Conservation (phyloP, 1,284 basidiomycete species). For the Ustilago nuda region DNA sequence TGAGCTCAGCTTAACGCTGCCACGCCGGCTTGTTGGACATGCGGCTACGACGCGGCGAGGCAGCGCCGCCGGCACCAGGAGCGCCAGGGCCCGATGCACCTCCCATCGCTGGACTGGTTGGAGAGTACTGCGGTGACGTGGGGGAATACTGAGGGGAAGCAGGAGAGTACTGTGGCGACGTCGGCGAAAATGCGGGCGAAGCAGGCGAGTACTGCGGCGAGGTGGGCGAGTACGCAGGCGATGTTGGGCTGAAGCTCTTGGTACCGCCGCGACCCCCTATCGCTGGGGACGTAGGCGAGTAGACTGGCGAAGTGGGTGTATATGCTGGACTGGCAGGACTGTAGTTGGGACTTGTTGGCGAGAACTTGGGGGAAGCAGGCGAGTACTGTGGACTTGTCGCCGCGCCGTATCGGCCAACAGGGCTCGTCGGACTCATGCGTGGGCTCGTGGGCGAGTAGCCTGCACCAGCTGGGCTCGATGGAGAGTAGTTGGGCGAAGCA, state of each 20-base stretch:
- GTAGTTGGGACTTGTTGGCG: conserved; percentile 63
- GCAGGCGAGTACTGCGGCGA: conserved; percentile 65
- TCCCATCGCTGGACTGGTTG: conserved; percentile 58
- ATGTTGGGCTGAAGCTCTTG: conserved; percentile 53
- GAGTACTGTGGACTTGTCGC: conserved; percentile 72
- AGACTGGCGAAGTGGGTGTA: conserved; percentile 66
- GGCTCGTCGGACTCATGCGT: conserved; percentile 62
- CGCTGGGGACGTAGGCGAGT: conserved; percentile 54
- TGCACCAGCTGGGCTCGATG: conserved; percentile 56
- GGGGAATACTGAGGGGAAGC: conserved; percentile 68
- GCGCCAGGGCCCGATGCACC: conserved; percentile 26
- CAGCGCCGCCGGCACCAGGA: conserved; percentile 49
- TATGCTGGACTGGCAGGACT: conserved; percentile 72
- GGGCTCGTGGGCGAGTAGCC: conserved; percentile 67
- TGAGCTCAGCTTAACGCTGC: conserved; percentile 49
- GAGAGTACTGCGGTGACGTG: conserved; percentile 62
- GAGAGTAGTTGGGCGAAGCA: conserved; percentile 61
- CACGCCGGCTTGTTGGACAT: conserved; percentile 64
- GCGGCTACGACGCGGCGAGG: conserved; percentile 60
- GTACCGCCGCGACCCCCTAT: conserved; percentile 43
- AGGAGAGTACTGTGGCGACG: conserved; percentile 73
- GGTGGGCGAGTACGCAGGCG: conserved; percentile 64
- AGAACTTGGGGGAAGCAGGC: conserved; percentile 57
- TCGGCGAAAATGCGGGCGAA: conserved; percentile 80
- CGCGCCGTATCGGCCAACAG: conserved; percentile 67